Conservation (phyloP, 1,139 yeast species). For the Taiozyma onychis region DNA sequence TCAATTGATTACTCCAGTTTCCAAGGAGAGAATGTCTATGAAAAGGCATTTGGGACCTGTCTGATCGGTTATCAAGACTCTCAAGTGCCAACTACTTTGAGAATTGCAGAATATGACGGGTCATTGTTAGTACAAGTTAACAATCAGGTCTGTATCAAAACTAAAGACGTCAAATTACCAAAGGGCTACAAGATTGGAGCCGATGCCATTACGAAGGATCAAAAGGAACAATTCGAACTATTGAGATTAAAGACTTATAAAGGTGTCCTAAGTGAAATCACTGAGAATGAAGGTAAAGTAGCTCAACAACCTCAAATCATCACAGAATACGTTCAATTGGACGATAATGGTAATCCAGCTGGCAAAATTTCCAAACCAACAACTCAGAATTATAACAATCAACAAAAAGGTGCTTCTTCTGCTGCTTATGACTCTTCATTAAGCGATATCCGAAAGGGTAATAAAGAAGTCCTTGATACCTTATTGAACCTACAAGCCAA, state of each 20-base stretch:
- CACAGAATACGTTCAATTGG: conserved; percentile 25
- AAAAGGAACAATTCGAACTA: conserved; percentile 53
- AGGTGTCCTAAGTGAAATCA: conserved; percentile 45
- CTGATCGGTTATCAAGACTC: conserved; percentile 55
- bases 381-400: not conserved
- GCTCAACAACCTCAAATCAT: conserved; percentile 39
- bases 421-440: conserved; percentile 2
- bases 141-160: conserved; percentile 64
- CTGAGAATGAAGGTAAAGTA: conserved; percentile 51
- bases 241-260: conserved; percentile 50
- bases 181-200: conserved; percentile 45
- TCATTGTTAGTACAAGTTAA: conserved; percentile 62
- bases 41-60: conserved; percentile 48
- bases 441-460: conserved; percentile 14
- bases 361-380: conserved; percentile 6
- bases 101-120: conserved; percentile 50
- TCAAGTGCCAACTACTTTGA: conserved; percentile 61
- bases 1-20: conserved; percentile 27
- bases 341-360: conserved; percentile 24
- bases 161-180: conserved; percentile 44
- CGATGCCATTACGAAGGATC: conserved; percentile 39
- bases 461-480: conserved; percentile 11
- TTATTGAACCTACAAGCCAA: conserved; percentile 14
- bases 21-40: conserved; percentile 25
- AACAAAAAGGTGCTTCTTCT: not conserved